Conservation (phyloP, 202 grass and related monocot species). For the Zoysia matrella region DNA sequence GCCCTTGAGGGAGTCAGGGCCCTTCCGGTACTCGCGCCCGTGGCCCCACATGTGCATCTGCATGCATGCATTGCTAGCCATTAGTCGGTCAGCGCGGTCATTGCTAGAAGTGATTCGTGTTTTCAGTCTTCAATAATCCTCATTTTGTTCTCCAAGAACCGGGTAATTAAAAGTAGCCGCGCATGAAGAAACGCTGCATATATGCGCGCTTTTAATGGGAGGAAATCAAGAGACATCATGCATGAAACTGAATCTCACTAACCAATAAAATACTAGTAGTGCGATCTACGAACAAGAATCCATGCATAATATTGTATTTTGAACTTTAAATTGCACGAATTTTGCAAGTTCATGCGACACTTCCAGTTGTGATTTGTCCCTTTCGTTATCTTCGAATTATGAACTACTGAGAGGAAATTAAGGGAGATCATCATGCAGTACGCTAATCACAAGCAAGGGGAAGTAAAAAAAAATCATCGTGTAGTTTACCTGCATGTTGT, state of each 20-base stretch:
- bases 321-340: not conserved
- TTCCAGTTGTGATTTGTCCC: not conserved
- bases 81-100: not conserved
- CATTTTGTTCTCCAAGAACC: not conserved
- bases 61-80: slow-evolving; percentile 34
- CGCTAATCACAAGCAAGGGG: not conserved
- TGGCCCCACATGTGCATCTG: slow-evolving; percentile 99
- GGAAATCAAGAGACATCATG: not conserved
- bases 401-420: too few species aligned
- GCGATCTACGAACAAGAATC: not conserved
- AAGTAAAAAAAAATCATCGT: not conserved
- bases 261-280: not conserved
- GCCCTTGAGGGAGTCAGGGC: slow-evolving; percentile 84
- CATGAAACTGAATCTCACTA: not conserved
- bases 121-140: not conserved
- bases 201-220: not conserved
- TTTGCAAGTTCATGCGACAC: not conserved
- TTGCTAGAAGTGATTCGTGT: not conserved
- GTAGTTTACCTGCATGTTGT: slow-evolving; percentile 84
- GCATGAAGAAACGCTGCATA: not conserved
- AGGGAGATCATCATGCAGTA: too few species aligned
- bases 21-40: slow-evolving; percentile 92
- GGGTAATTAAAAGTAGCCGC: not conserved
- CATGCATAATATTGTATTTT: not conserved
- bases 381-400: not conserved